Base-by-base conservation (phyloP, 208 protist genomes). In the Herpetomonas samuelpessoai region DNA sequence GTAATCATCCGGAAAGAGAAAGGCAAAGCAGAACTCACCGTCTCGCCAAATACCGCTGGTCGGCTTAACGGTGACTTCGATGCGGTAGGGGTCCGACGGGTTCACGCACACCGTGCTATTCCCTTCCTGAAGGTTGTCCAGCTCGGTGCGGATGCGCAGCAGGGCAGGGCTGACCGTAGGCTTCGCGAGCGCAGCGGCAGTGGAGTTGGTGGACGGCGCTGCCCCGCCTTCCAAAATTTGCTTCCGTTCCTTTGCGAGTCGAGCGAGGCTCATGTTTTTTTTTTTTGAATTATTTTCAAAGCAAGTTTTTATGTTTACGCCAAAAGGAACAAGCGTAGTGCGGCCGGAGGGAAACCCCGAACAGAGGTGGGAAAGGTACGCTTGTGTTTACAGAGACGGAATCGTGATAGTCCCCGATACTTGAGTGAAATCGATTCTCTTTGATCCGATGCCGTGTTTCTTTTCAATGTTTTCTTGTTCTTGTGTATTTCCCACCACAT, bases 1-100 rank as follows among this genome's bases (percentile, higher is more conserved):
- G 62, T 88, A 96, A 19, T 81, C 66, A 6, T 86, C 72, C 18
- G 79, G 64, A 60, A 96, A 84, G 39, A 75, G 44, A 16, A 96
- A 50, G 18, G 61, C 16, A 38, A 96, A 96, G n/a, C 68, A 29
- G 55, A 93, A 95, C 12, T 44, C 54, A 21, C 86, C 86, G 35
- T 83, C 86, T 24, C 69, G 19, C 83, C 83, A 95, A 38, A 86
- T 72, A n/a, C 80, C 81, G 0, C 61, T 55, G 25, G 60, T 50
- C 0, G 72, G 70, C 0, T 65, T 73, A 4, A 90, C 63, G 0
- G 71, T 77, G 12, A 95, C 64, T 21, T 70, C 47, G 35, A 95
- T 69, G 16, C 65, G 65, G 57, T 81, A 78, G 19, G 77, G 46
- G 51, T 91, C 74, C 56, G 69, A 61, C 29, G 74, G 57, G 29